phyloP scores from a whole-genome alignment of 2,329 filamentous ascomycete species.

The Whalleya microplaca region DNA sequence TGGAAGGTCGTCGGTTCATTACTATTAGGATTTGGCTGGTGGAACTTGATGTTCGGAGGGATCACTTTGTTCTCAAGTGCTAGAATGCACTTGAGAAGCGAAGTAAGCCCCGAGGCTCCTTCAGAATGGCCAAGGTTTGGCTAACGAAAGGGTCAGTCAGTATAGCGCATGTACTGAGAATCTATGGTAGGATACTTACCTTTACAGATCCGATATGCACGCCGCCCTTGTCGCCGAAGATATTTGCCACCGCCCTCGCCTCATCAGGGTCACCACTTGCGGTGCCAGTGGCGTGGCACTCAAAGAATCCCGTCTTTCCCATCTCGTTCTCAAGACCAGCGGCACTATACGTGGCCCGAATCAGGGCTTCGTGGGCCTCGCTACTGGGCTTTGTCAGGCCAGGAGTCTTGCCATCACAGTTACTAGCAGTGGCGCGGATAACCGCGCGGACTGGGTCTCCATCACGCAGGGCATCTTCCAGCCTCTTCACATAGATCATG shows the following conservation, averaged over 20 bases:
- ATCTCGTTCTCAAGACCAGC: conserved; percentile 22
- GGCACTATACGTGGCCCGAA: conserved; percentile 17
- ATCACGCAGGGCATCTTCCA: conserved; percentile 51
- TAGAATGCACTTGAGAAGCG: conserved; percentile 48
- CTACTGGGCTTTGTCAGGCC: conserved; percentile 21
- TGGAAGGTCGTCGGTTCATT: not conserved
- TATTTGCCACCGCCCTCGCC: conserved; percentile 33
- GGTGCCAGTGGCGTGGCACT: conserved; percentile 41
- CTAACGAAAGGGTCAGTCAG: conserved; percentile 34
- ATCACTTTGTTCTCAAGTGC: conserved; percentile 45
- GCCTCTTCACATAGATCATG: conserved; percentile 49
- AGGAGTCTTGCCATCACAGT: conserved; percentile 47
- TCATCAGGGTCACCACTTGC: conserved; percentile 41
- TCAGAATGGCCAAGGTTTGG: conserved; percentile 48
- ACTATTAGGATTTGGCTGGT: conserved; percentile 35
- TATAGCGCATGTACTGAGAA: not conserved
- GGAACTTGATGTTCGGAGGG: conserved; percentile 45
- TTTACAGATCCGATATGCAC: conserved; percentile 30
- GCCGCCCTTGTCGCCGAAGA: conserved; percentile 26
- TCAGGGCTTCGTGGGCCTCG: conserved; percentile 28
- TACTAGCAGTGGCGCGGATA: conserved; percentile 42
- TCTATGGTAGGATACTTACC: not conserved
- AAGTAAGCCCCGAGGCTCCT: conserved; percentile 46
- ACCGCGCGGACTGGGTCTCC: conserved; percentile 48
- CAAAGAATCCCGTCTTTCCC: conserved; percentile 21